Base-by-base conservation (phyloP, 2,329 filamentous ascomycete species). In the Fusarium circinatum region DNA sequence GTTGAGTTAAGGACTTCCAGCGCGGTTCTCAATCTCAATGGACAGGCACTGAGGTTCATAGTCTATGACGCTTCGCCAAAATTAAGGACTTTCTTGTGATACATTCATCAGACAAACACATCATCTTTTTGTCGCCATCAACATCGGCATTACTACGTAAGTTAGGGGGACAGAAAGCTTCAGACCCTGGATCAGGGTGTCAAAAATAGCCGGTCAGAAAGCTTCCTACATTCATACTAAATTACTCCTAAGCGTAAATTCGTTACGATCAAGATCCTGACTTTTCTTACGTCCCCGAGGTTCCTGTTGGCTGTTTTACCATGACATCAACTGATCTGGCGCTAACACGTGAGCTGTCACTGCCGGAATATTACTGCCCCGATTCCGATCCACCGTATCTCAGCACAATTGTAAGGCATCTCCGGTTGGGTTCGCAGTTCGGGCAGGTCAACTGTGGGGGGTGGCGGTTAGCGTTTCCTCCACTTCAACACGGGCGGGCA, bases 391-490 rank as follows among this genome's bases (percentile, higher is more conserved):
- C 44, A 24, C 26, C n/a, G 9, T 5, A 48, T 22, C 32, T 15
- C 6, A 41, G 28, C 32, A 34, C 26, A 41, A 44, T 28, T 32
- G 34, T 41, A 24, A 47, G 63, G 47, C 34, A 54, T 55, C 39
- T 62, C 32, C n/a, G 28, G 65, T 56, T 69, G 48, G 57, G 65
- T 64, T 67, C 39, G 47, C 24, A 55, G 45, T 68, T 44, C 47
- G 59, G 39, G 63, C 48, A 68, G 28, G 63, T 48, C 34, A 57
- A 59, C 55, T 74, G 67, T 75, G 73, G 60, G 61, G 68, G 62
- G 68, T 75, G 71, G 74, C 71, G 65, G 68, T 44, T 77, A 75
- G 74, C 70, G 70, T 73, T 56, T 71, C 70, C 66, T 69, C n/a
- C 52, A 34, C 66, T 69, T 24, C 52, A 34, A 65, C 60, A 58